Evolutionary conservation across 208 protist species (phyloP).

Genomic region (Zelonia costaricensis): DNA sequence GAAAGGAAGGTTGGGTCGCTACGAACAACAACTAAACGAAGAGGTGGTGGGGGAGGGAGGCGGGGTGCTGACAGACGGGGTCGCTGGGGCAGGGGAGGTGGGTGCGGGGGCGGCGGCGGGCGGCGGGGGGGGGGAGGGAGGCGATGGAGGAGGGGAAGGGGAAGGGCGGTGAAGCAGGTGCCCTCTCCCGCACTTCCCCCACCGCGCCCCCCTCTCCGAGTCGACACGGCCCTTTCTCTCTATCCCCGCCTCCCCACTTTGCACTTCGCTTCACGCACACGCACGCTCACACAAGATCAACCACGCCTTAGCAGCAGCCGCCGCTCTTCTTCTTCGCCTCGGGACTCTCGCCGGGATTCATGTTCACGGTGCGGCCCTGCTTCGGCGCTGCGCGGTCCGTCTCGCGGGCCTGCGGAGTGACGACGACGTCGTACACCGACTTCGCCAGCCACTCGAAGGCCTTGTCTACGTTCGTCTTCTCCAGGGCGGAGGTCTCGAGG

Average conservation of each 20-base stretch:
- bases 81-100: too few species aligned
- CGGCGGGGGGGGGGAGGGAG: too few species aligned
- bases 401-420: slow-evolving; percentile 55
- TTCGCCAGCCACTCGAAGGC: slow-evolving; percentile 98
- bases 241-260: slow-evolving; percentile 12
- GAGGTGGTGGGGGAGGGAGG: too few species aligned
- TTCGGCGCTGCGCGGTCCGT: slow-evolving; percentile 27
- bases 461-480: slow-evolving; percentile 98
- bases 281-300: too few species aligned
- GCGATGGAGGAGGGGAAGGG: too few species aligned
- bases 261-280: slow-evolving; percentile 8
- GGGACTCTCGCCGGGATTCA: slow-evolving; percentile 35
- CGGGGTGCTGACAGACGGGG: too few species aligned
- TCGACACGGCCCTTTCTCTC: slow-evolving; percentile 19
- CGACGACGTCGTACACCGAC: slow-evolving; percentile 89
- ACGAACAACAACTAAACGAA: too few species aligned
- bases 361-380: slow-evolving; percentile 25
- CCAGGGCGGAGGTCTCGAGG: slow-evolving; percentile 98
- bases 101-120: too few species aligned
- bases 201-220: too few species aligned
- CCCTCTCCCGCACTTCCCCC: too few species aligned
- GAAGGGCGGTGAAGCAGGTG: too few species aligned
- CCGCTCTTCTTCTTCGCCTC: slow-evolving; percentile 37
- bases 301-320: slow-evolving; percentile 57
- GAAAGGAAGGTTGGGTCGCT: too few species aligned